These are phyloP conservation scores for Yamadazyma kitorensis DNA, from an alignment of 805 yeast species.

Conservation along the genomic window DNA sequence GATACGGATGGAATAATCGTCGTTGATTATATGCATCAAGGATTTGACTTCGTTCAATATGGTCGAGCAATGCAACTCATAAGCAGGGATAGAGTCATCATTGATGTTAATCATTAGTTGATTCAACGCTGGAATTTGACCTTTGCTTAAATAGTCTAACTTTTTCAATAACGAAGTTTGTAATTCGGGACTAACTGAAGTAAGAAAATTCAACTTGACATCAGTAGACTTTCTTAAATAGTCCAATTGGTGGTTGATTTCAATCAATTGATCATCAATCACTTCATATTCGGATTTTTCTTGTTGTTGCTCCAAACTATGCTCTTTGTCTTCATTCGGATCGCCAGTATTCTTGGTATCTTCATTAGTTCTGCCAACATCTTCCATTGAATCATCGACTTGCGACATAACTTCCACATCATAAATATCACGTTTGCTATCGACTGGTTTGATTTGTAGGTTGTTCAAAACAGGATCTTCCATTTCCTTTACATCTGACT, in stretches of 20 bases:
- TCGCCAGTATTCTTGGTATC: not conserved
- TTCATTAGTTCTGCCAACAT: not conserved
- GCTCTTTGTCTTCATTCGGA: not conserved
- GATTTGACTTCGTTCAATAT: slow-evolving; percentile 34
- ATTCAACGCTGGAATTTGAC: slow-evolving; percentile 9
- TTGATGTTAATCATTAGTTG: slow-evolving; percentile 21
- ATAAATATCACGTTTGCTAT: slow-evolving; percentile 3
- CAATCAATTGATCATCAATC: slow-evolving; percentile 5
- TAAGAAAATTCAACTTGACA: slow-evolving; percentile 9
- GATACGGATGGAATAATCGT: slow-evolving; percentile 49
- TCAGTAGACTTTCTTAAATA: slow-evolving; percentile 9
- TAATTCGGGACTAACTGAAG: slow-evolving; percentile 10
- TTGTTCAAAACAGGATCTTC: slow-evolving; percentile 4
- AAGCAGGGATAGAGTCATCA: slow-evolving; percentile 32
- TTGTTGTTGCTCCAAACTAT: not conserved
- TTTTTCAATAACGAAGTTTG: not conserved
- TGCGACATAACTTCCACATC: not conserved
- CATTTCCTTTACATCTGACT: not conserved
- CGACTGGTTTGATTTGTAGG: slow-evolving; percentile 8
- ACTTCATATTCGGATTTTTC: slow-evolving; percentile 1
- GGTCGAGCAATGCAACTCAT: slow-evolving; percentile 30
- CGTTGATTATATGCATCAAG: slow-evolving; percentile 34
- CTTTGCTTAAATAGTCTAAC: slow-evolving; percentile 3
- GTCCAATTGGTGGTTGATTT: slow-evolving; percentile 3
- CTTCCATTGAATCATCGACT: no score